Percentiles rank a stretch among this genome's conserved stretches.
Conservation (phyloP, 179 eudicot species). For the Beta macrorhiza region DNA sequence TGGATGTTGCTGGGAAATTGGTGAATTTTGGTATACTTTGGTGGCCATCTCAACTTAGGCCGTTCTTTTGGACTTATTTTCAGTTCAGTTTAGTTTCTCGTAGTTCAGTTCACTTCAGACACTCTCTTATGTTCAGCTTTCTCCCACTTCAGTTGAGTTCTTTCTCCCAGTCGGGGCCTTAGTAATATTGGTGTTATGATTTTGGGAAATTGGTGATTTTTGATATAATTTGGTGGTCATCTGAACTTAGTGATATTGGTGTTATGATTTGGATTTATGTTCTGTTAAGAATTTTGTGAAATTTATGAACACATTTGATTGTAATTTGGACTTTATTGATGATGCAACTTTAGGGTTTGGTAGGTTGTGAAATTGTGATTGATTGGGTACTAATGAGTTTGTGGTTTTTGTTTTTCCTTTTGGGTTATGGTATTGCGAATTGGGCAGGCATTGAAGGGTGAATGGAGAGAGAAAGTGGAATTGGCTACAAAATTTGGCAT, state of each 20-base stretch:
- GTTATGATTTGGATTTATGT: background rate
- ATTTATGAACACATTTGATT: background rate
- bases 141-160: too few species aligned
- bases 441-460: constrained; percentile 45
- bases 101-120: too few species aligned
- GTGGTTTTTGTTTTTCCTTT: background rate
- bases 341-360: background rate
- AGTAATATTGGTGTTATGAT: too few species aligned
- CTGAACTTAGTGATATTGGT: background rate
- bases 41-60: background rate
- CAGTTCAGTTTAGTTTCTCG: too few species aligned
- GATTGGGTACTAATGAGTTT: background rate
- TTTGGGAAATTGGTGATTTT: background rate
- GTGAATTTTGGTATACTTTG: too few species aligned
- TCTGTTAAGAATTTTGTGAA: background rate
- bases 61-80: too few species aligned
- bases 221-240: background rate
- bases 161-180: too few species aligned
- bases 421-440: constrained; percentile 13
- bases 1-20: background rate
- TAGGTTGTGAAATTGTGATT: background rate
- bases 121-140: too few species aligned
- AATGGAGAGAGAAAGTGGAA: constrained; percentile 37
- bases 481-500: constrained; percentile 47
- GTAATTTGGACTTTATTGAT: background rate